phyloP scores from a whole-genome alignment of 108 stramenopile species.

The Cyclotella sp. region DNA sequence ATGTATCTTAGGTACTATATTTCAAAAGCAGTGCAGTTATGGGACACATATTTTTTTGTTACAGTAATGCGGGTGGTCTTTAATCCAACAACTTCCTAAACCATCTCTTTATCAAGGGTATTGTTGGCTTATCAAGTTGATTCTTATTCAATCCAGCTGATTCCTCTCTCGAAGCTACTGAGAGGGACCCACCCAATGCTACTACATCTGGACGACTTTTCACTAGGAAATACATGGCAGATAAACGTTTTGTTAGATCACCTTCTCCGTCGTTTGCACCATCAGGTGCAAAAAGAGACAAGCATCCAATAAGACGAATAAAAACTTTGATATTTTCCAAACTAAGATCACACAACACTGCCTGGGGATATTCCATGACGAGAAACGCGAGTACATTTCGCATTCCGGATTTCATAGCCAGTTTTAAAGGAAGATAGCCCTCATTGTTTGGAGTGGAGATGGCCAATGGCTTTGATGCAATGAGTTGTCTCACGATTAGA shows the following conservation, averaged over 20 bases:
- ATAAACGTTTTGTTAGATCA: background rate
- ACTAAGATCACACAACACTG: conserved; percentile 26
- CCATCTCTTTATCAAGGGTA: too few species aligned
- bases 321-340: conserved; percentile 33
- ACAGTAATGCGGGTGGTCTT: too few species aligned
- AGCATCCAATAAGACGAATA: conserved; percentile 16
- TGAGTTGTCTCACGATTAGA: conserved; percentile 1
- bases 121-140: too few species aligned
- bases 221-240: conserved; percentile 21
- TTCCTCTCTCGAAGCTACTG: background rate
- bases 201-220: conserved; percentile 22
- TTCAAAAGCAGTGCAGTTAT: too few species aligned
- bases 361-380: conserved; percentile 23
- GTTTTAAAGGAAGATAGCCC: conserved; percentile 21
- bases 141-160: too few species aligned
- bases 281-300: conserved; percentile 9
- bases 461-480: conserved; percentile 8
- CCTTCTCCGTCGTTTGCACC: background rate
- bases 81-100: too few species aligned
- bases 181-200: background rate
- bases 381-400: conserved; percentile 10
- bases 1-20: too few species aligned
- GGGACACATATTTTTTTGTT: too few species aligned
- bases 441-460: conserved; percentile 18
- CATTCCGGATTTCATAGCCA: conserved; percentile 42